phyloP scores from a whole-genome alignment of 257 asterid species.

The Mentha longifolia region DNA sequence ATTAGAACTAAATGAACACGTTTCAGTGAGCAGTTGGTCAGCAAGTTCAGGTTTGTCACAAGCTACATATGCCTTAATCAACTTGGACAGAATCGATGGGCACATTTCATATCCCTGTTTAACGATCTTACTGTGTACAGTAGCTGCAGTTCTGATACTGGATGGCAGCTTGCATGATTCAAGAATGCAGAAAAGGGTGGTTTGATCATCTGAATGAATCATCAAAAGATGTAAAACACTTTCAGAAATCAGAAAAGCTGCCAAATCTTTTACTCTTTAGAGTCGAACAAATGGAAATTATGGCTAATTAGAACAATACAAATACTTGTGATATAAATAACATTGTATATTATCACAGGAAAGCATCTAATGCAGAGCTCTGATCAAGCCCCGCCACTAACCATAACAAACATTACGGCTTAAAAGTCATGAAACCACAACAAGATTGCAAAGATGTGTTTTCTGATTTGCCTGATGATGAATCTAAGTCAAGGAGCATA shows the following conservation, averaged over 20 bases:
- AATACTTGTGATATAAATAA: too few relatives aligned
- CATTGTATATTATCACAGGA: too few relatives aligned
- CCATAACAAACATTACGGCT: too few relatives aligned
- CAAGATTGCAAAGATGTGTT: constrained; percentile 3
- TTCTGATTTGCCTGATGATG: too few relatives aligned
- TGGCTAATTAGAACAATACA: too few relatives aligned
- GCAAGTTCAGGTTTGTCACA: constrained; percentile 51
- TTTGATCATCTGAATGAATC: constrained; percentile 52
- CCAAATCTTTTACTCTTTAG: constrained; percentile 1
- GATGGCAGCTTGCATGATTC: constrained; percentile 55
- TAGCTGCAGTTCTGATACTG: constrained; percentile 42
- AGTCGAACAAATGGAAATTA: constrained; percentile 8
- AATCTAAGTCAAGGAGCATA: neutral
- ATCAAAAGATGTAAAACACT: constrained; percentile 11
- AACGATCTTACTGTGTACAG: constrained; percentile 52
- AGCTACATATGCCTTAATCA: constrained; percentile 49
- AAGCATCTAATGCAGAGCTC: too few relatives aligned
- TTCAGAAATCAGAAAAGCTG: constrained; percentile 7
- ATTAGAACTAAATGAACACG: constrained; percentile 37
- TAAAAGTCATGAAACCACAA: too few relatives aligned
- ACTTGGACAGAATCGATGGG: constrained; percentile 49
- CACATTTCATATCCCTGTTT: constrained; percentile 56
- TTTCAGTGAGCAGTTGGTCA: constrained; percentile 48
- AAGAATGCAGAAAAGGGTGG: constrained; percentile 45
- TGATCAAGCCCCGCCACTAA: too few relatives aligned